Conservation (phyloP, 768 basidiomycete genomes). For the Sporobolomyces pararoseus region DNA sequence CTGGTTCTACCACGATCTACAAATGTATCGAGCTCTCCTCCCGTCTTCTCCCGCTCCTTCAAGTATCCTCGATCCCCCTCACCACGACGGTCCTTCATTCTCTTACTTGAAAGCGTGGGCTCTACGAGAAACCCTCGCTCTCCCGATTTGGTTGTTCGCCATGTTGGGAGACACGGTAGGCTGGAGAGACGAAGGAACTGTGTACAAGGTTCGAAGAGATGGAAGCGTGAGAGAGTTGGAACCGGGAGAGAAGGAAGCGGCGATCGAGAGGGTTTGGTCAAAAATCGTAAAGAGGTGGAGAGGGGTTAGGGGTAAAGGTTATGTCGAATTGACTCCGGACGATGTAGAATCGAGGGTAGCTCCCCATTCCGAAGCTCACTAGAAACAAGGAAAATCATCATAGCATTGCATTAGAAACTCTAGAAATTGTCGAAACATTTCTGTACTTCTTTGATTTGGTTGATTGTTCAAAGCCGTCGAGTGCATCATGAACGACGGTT, state of each 20-base stretch:
- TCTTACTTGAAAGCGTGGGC: conserved; percentile 74
- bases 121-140: conserved; percentile 70
- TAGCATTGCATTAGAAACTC: too few relatives aligned
- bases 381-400: too few relatives aligned
- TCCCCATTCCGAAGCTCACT: conserved; percentile 6
- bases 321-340: conserved; percentile 30
- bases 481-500: too few relatives aligned
- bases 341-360: conserved; percentile 24
- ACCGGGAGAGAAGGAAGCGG: conserved; percentile 16
- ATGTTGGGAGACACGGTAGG: conserved; percentile 74
- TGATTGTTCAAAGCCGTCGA: too few relatives aligned
- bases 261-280: conserved; percentile 28
- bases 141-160: conserved; percentile 83
- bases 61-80: conserved; percentile 22
- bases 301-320: conserved; percentile 9
- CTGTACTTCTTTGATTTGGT: too few relatives aligned
- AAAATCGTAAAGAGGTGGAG: not conserved
- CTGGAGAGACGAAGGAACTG: conserved; percentile 70
- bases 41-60: conserved; percentile 35
- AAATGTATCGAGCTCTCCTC: conserved; percentile 72
- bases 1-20: conserved; percentile 77
- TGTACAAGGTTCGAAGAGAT: conserved; percentile 53
- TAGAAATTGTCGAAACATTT: too few relatives aligned
- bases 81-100: conserved; percentile 36
- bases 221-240: conserved; percentile 28